Conservation (phyloP, 164 flowering plant species). For the Saururus chinensis region DNA sequence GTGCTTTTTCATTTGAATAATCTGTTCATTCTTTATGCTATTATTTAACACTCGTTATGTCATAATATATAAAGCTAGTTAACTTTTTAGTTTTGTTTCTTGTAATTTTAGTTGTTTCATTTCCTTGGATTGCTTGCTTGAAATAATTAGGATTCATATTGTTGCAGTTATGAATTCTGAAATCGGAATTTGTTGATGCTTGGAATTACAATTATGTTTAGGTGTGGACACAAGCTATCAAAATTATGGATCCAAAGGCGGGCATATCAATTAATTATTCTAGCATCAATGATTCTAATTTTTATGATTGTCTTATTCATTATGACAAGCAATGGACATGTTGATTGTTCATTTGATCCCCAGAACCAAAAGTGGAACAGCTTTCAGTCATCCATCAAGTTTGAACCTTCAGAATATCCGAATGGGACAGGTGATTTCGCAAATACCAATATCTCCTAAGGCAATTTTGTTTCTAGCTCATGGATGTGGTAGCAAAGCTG, state of each 20-base stretch:
- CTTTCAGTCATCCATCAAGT: constrained; percentile 22
- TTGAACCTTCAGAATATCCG: constrained; percentile 33
- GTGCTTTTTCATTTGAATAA: no score
- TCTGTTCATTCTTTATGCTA: no score
- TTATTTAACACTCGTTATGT: no score
- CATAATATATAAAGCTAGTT: no score
- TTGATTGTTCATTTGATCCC: constrained; percentile 9
- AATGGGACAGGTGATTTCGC: constrained; percentile 79
- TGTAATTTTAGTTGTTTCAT: no score
- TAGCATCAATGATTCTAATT: constrained; percentile 21
- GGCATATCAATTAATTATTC: constrained; percentile 10
- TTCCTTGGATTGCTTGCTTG: no score
- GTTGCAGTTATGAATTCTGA: neutral
- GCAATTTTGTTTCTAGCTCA: constrained; percentile 88
- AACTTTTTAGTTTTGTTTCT: no score
- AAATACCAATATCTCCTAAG: constrained; percentile 71
- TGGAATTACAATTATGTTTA: constrained; percentile 31
- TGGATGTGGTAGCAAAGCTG: constrained; percentile 77
- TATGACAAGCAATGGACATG: constrained; percentile 7
- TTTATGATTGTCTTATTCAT: constrained; percentile 16
- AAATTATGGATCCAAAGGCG: constrained; percentile 19
- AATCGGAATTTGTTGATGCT: neutral
- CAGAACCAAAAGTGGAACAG: constrained; percentile 31
- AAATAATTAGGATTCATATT: neutral
- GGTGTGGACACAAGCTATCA: constrained; percentile 23